These are phyloP conservation scores for Thielaviopsis populi DNA, from an alignment of 2,329 filamentous ascomycete species.

Conservation along the genomic window DNA sequence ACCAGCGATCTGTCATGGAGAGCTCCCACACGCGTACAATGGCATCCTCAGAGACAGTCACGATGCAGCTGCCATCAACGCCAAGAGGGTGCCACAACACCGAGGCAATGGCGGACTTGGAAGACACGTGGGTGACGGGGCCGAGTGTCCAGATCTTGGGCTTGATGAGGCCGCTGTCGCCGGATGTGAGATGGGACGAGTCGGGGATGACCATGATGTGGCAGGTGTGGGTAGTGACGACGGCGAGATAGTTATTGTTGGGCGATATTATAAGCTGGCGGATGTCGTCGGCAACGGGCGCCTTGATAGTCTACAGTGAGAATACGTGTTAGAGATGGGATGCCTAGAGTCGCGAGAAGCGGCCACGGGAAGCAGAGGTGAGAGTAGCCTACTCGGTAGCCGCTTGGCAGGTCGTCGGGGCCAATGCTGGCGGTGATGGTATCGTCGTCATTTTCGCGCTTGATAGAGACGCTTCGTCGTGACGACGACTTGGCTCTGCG, in stretches of 20 bases:
- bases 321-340: slow-evolving; percentile 1
- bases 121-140: slow-evolving; percentile 78
- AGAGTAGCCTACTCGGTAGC: slow-evolving; percentile 24
- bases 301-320: slow-evolving; percentile 52
- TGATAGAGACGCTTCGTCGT: slow-evolving; percentile 23
- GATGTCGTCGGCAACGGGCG: slow-evolving; percentile 67
- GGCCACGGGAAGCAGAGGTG: neutral
- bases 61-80: slow-evolving; percentile 62
- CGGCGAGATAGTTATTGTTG: slow-evolving; percentile 64
- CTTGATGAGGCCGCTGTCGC: slow-evolving; percentile 54
- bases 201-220: slow-evolving; percentile 80
- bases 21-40: slow-evolving; percentile 85
- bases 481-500: slow-evolving; percentile 18
- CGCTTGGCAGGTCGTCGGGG: slow-evolving; percentile 22
- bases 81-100: slow-evolving; percentile 88
- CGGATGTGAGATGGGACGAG: slow-evolving; percentile 54
- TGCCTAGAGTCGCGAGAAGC: neutral
- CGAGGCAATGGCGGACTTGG: slow-evolving; percentile 64
- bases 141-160: slow-evolving; percentile 84
- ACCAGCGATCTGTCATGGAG: slow-evolving; percentile 67
- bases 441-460: slow-evolving; percentile 30
- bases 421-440: neutral
- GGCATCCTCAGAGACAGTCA: slow-evolving; percentile 79
- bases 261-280: slow-evolving; percentile 76
- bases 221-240: slow-evolving; percentile 74